Evolutionary conservation across 2,329 filamentous ascomycete genomes (phyloP), one percentile per base, ranked within the genome.

Genomic region (Alternaria solani): DNA sequence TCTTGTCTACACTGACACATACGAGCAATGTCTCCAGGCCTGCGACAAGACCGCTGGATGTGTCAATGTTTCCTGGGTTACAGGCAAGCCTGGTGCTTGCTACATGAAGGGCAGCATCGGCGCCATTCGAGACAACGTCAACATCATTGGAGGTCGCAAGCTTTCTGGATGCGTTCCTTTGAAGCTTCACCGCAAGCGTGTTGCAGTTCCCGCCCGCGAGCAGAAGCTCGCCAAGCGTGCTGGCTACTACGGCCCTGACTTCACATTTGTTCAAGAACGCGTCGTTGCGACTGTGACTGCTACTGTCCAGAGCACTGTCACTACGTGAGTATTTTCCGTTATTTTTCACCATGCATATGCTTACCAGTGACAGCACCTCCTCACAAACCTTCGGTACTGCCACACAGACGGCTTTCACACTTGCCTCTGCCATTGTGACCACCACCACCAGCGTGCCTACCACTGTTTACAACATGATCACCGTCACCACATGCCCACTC

Each of bases 21-120:
- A 66, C 16, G 56, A 65, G 36, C 42, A 62, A 7, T 74, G 71
- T 49, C 47, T 73, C 14, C 55, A 64, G 9, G 59, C 59, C 26
- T 75, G 73, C 48, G 67, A 70, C 36, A 51, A 52, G 3, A 68
- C 61, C 1, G 2, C 58, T 42, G 63, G 61, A 12, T 75, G 73
- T 44, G 60, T 70, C 9, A 65, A 64, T 48, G 62, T 73, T 6
- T 68, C 68, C 12, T 75, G 59, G 34, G 47, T 55, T 2, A 55
- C 47, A 9, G 66, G 63, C 16, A 47, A 43, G 11, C 63, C 62
- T 2, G 66, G 70, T 5, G 55, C 66, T 32, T 75, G 73, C 56
- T 75, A 75, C 54, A 51, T 72, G 51, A 75, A 75, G 64, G 55
- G 48, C 12, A 52, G 53, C 8, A 30, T 62, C 7, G 67, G 65